Percentiles rank a stretch among this genome's conserved stretches.
These are phyloP conservation scores for Brassica incana DNA, from an alignment of 345 rosid species.

Conservation along the genomic window DNA sequence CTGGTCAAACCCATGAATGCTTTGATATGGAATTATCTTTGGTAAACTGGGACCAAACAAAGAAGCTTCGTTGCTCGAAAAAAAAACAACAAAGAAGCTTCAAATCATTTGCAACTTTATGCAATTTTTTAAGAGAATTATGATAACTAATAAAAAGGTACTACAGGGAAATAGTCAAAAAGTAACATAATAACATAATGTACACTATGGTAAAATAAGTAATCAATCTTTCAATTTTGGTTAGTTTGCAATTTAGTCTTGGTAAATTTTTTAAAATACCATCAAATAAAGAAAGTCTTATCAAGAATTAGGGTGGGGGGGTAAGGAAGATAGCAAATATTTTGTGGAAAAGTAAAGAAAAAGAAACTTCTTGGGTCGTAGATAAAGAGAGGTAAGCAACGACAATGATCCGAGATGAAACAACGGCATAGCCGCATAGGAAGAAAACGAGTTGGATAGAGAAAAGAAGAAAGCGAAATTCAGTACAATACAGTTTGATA, in stretches of 20 bases:
- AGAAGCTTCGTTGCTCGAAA: neutral
- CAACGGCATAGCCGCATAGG: no score
- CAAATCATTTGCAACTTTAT: neutral
- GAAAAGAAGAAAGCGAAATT: no score
- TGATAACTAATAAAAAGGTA: neutral
- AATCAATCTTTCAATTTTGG: neutral
- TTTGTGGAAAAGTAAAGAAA: neutral
- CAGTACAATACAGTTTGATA: no score
- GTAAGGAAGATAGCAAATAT: neutral
- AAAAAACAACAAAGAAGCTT: neutral
- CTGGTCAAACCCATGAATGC: conserved; percentile 12
- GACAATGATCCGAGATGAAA: no score
- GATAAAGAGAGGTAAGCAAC: neutral
- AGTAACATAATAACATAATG: neutral
- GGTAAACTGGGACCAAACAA: neutral
- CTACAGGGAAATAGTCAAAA: neutral
- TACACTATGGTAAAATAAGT: neutral
- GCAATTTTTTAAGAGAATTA: neutral
- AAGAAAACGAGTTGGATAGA: no score
- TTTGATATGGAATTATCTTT: neutral
- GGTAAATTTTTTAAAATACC: neutral
- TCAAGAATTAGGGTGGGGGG: neutral
- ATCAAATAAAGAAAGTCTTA: neutral
- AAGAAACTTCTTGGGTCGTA: neutral
- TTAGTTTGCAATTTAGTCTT: neutral